A percentile compares a stretch with the other conserved stretches of the same genome.
Conservation (phyloP, 306 rosid genomes). For the Rosa persica region DNA sequence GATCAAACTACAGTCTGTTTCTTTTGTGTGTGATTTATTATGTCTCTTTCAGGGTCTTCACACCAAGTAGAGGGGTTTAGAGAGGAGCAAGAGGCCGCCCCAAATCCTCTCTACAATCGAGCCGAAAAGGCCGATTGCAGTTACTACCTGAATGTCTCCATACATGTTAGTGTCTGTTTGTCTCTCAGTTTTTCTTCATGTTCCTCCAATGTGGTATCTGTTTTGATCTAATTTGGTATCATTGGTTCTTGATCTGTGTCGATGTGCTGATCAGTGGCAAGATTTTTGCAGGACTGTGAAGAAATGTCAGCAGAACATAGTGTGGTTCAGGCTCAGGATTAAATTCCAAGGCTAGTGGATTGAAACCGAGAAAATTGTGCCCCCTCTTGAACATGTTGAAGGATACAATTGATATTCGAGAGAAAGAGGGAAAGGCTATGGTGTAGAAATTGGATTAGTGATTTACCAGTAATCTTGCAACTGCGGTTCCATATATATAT, state of each 20-base stretch:
- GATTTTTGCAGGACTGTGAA: not conserved
- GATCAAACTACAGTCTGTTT: not conserved
- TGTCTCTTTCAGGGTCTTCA: not conserved
- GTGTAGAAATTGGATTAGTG: not conserved
- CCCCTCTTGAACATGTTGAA: not conserved
- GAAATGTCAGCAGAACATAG: not conserved
- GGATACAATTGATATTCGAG: not conserved
- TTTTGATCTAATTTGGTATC: not conserved
- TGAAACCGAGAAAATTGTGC: not conserved
- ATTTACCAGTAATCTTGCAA: not conserved
- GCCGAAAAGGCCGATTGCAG: not conserved
- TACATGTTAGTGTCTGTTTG: not conserved
- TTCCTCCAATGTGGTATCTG: not conserved
- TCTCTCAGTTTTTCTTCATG: not conserved
- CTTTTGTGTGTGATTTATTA: not conserved
- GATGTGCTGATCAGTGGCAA: not conserved
- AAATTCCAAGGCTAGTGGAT: not conserved
- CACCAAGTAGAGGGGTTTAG: too few relatives aligned
- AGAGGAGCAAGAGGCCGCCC: too few relatives aligned
- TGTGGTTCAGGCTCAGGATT: not conserved
- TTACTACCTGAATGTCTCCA: not conserved
- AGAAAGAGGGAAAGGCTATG: not conserved
- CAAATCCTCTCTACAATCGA: not conserved
- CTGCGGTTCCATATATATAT: not conserved
- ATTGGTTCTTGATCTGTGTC: not conserved